These are phyloP conservation scores for Clausena lansium DNA, from an alignment of 345 rosid genomes.

Conservation along the genomic window DNA sequence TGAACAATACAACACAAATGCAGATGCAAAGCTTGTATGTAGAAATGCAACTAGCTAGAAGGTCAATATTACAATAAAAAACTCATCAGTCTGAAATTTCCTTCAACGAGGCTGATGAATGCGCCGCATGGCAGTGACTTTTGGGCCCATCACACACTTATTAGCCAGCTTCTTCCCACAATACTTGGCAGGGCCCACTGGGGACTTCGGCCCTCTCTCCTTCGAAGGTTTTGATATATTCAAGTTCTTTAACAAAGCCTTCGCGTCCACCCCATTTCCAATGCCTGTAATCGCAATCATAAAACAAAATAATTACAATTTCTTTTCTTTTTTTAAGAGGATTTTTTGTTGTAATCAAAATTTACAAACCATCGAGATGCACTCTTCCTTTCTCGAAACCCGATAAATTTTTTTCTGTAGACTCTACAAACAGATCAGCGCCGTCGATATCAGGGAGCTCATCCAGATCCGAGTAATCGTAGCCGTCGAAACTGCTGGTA, in stretches of 20 bases:
- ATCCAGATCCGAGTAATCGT: slow-evolving; percentile 6
- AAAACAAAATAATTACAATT: neutral
- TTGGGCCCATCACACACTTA: neutral
- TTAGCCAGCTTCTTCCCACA: slow-evolving; percentile 21
- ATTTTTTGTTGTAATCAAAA: too few species aligned
- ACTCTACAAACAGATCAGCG: neutral
- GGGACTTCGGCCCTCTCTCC: slow-evolving; percentile 12
- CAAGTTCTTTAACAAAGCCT: slow-evolving; percentile 19
- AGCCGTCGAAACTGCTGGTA: slow-evolving; percentile 12
- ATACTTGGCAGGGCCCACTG: slow-evolving; percentile 2
- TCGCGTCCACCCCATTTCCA: neutral
- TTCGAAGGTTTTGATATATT: slow-evolving; percentile 3
- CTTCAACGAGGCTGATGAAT: slow-evolving; percentile 39
- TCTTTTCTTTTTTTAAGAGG: too few species aligned
- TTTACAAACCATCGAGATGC: neutral
- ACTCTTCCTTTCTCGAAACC: neutral
- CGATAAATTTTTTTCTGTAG: neutral
- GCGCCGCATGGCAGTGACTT: neutral
- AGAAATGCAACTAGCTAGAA: neutral
- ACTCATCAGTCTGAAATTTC: neutral
- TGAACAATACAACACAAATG: neutral
- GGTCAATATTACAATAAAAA: neutral
- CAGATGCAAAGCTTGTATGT: neutral
- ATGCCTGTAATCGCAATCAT: slow-evolving; percentile 12
- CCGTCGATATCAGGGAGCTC: neutral